Evolutionary conservation across 768 basidiomycete genomes (phyloP), one percentile per base, ranked within the genome.

Genomic region (Exsudoporus frostii): DNA sequence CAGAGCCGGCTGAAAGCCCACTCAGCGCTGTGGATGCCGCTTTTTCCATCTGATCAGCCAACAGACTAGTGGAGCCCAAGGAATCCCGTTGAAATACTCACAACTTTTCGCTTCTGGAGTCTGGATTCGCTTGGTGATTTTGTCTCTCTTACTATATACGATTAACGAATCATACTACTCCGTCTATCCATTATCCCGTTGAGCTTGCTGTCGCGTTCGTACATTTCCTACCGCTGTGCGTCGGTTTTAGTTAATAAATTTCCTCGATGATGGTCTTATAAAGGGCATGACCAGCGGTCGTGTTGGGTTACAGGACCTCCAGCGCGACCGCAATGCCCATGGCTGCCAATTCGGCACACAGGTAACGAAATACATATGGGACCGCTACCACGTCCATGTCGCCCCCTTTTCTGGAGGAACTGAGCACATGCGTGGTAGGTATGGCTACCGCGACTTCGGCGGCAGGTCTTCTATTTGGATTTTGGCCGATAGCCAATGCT

Each of bases 281-380:
- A 15, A 25, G 2, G 33, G 17, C 13, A 45, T 29, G 30, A 51
- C 13, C 8, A 44, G 30, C n/a, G 19, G 37, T 19, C 38, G 24
- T 4, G 6, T 20, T 38, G 24, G n/a, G 36, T 48, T 40, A 90
- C 46, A 70, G 79, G 48, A 95, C 82, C 65, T 90, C 85, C 45
- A 98, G 72, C 44, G 91, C 90, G 46, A 98, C 80, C 33, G 88
- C 84, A 62, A 99, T 98, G 42, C 97, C 96, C 96, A 98, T 98
- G 17, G 92, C 88, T n/a, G 95, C 95, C 61, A 99, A 74, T 74
- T 99, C 97, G 3, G 95, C 90, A 66, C 95, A 94, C 11, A 98
- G 79, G 74, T 94, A 92, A 45, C 92, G 80, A 73, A 97, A 96
- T 46, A 96, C 94, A 64, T 90, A 98, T 7, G 97, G 97, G 20